These are phyloP conservation scores for Lipomyces japonicus DNA, from an alignment of 805 yeast species.

Conservation along the genomic window DNA sequence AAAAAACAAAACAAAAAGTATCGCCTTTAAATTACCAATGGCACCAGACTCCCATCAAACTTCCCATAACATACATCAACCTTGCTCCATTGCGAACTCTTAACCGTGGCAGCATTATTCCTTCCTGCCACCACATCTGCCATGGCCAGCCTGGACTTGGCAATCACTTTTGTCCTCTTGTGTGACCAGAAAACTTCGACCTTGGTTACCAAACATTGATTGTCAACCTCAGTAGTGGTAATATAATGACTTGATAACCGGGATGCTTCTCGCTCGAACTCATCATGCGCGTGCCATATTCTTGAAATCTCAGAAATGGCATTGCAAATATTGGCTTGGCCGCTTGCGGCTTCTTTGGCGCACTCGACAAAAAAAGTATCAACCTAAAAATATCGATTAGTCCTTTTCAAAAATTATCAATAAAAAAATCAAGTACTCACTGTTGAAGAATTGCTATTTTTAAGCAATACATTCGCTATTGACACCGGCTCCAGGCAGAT, in stretches of 20 bases:
- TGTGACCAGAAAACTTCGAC: constrained; percentile 10
- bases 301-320: constrained; percentile 2
- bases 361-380: constrained; percentile 2
- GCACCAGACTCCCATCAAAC: too few relatives aligned
- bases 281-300: neutral
- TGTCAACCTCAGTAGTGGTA: constrained; percentile 1
- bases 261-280: constrained; percentile 3
- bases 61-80: too few relatives aligned
- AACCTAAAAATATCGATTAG: constrained; percentile 1
- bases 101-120: too few relatives aligned
- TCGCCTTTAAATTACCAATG: too few relatives aligned
- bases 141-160: neutral
- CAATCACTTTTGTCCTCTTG: constrained; percentile 2
- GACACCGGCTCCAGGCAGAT: neutral
- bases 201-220: neutral
- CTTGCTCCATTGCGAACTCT: too few relatives aligned
- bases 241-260: constrained; percentile 13
- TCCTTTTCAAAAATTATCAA: neutral
- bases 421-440: constrained; percentile 5
- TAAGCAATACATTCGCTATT: neutral
- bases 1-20: too few relatives aligned
- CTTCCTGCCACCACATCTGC: too few relatives aligned
- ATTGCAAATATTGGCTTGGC: neutral
- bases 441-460: neutral
- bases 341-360: neutral